Evolutionary conservation across 73 alveolate species (phyloP).

Genomic region (Paramecium tetraurelia): DNA sequence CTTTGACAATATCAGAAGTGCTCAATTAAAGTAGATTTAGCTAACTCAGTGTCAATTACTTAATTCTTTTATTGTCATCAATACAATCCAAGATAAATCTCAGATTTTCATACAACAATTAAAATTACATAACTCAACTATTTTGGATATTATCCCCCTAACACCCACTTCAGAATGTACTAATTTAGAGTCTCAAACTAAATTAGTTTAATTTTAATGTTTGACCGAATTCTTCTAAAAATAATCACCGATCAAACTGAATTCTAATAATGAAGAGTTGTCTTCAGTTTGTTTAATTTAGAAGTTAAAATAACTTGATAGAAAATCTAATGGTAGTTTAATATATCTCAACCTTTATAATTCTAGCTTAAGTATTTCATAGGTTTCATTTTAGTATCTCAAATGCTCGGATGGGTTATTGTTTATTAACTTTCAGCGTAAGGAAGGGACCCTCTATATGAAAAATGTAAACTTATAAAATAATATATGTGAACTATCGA

Average conservation of each 20-base stretch:
- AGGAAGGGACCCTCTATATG: background rate
- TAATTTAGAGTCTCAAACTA: background rate
- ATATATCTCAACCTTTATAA: background rate
- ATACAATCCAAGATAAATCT: background rate
- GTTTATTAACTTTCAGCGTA: background rate
- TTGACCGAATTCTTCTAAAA: background rate
- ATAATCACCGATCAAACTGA: background rate
- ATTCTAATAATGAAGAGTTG: background rate
- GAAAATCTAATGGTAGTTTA: background rate
- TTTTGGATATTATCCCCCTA: background rate
- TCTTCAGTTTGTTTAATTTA: background rate
- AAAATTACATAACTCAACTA: background rate
- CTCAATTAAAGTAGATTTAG: background rate
- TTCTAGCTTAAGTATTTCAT: background rate
- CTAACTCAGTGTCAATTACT: background rate
- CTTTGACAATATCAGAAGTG: background rate
- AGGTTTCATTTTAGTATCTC: background rate
- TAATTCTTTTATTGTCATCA: background rate
- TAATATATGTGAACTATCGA: background rate
- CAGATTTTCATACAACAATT: background rate
- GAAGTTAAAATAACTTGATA: background rate
- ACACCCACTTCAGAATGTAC: background rate
- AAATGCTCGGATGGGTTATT: background rate
- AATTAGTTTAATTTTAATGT: background rate
- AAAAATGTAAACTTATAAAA: background rate